These are phyloP conservation scores for Alternaria solani DNA, from an alignment of 2,329 filamentous ascomycete genomes.

Conservation along the genomic window DNA sequence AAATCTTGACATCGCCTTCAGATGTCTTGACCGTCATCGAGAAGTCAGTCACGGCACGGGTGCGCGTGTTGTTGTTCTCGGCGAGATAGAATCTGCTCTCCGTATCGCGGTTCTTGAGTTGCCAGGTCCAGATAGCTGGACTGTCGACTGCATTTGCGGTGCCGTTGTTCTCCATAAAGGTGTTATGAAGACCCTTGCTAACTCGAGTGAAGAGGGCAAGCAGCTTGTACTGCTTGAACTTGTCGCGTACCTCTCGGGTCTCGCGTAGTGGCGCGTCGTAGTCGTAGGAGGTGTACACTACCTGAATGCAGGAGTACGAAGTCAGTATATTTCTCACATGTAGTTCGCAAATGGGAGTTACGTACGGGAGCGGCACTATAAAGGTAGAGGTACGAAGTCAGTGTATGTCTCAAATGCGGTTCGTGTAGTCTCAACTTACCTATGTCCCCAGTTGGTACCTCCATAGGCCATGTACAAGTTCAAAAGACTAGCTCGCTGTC, in stretches of 20 bases:
- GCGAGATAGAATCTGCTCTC: slow-evolving; percentile 61
- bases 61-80: slow-evolving; percentile 57
- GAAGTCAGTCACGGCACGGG: slow-evolving; percentile 57
- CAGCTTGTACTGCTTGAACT: slow-evolving; percentile 64
- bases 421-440: not conserved
- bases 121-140: slow-evolving; percentile 59
- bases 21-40: slow-evolving; percentile 60
- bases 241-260: slow-evolving; percentile 62
- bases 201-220: slow-evolving; percentile 63
- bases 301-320: not conserved
- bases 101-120: slow-evolving; percentile 61
- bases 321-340: not conserved
- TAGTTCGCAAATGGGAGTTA: not conserved
- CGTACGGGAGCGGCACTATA: not conserved
- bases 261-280: slow-evolving; percentile 62
- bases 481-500: slow-evolving; percentile 58
- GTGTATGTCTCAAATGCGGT: not conserved
- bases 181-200: slow-evolving; percentile 60
- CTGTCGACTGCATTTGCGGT: slow-evolving; percentile 57
- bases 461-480: slow-evolving; percentile 60
- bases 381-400: not conserved
- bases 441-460: not conserved
- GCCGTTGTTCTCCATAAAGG: slow-evolving; percentile 64
- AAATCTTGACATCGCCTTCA: slow-evolving; percentile 53
- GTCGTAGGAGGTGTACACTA: slow-evolving; percentile 59